Evolutionary conservation across 1,284 basidiomycete genomes (phyloP), one percentile per base, ranked within the genome.

Genomic region (Amylostereum areolatum): DNA sequence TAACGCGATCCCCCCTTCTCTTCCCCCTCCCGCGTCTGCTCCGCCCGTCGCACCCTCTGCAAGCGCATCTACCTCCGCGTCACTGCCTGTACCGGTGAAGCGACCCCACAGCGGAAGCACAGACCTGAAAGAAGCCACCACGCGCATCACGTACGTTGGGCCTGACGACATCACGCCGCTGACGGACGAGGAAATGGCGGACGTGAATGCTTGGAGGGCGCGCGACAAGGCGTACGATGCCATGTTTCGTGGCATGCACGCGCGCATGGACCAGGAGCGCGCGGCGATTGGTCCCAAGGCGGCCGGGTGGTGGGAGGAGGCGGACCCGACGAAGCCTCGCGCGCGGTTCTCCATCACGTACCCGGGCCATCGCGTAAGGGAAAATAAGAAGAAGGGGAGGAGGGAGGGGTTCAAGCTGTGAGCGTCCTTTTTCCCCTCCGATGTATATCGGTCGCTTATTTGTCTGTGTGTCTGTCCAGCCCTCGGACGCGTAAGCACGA

Each of bases 381-480:
- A 71, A 49, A 72, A 74, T 56, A 76, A 74, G 65, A 80, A 76
- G 58, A 72, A 75, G 30, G 72, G 75, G 27, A 77, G 71, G 65
- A 71, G 89, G 58, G 87, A 90, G 61, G 85, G 90, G 24, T 65
- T 87, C 58, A 81, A 74, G 62, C 63, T 88, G 83, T 89, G 60
- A 68, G 83, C 25, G 41, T 24, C 41, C 10, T 78, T 27, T 45
- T 55, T 45, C 43, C 36, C 43, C 45, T 47, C 34, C 48, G 48
- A 54, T 51, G 52, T 51, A 51, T 57, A 33, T 36, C 39, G 40
- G 46, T 4, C 42, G 37, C 9, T 47, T 59, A 41, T 53, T 55
- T 49, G 43, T 47, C 18, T 46, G 32, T 46, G 41, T 51, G 53
- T 29, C 4, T 32, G 47, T 47, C 45, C 39, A 33, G 47, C 44